Percentiles rank a stretch among this genome's conserved stretches.
Conservation (phyloP, 495 filamentous ascomycete species). For the Penicillium coffeae region DNA sequence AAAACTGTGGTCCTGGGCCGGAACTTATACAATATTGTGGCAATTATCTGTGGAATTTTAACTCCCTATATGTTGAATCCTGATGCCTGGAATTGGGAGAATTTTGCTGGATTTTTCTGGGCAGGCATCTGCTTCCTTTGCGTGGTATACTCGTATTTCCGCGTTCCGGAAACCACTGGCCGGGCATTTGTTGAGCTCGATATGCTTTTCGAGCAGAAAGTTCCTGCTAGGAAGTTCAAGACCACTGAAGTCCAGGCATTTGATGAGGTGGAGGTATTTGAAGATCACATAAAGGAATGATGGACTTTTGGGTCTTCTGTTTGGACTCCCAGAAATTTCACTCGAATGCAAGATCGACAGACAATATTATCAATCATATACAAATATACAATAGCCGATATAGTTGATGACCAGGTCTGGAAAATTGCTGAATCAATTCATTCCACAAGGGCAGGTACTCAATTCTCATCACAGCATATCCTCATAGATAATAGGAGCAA, state of each 20-base stretch:
- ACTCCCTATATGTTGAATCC: conserved; percentile 78
- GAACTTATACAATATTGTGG: conserved; percentile 68
- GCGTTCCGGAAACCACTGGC: conserved; percentile 67
- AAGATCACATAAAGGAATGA: too few species aligned
- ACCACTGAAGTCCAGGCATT: conserved; percentile 66
- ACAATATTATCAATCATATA: too few species aligned
- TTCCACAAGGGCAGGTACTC: too few species aligned
- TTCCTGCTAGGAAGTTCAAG: conserved; percentile 66
- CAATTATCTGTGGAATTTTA: conserved; percentile 64
- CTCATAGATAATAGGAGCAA: too few species aligned
- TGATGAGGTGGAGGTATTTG: too few species aligned
- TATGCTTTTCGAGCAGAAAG: conserved; percentile 61
- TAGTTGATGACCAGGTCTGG: too few species aligned
- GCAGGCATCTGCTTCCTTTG: conserved; percentile 68
- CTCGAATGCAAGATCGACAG: too few species aligned
- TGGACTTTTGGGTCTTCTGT: too few species aligned
- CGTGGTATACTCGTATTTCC: conserved; percentile 71
- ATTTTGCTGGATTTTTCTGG: conserved; percentile 80
- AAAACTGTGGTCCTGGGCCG: conserved; percentile 73
- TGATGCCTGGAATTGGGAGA: conserved; percentile 68
- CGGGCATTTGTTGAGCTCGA: conserved; percentile 73
- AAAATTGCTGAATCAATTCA: too few species aligned
- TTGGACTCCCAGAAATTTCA: too few species aligned
- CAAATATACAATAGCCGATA: too few species aligned
- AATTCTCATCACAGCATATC: too few species aligned